Base-by-base conservation (phyloP, 2,329 filamentous ascomycete species). In the Laburnicola sp. region DNA sequence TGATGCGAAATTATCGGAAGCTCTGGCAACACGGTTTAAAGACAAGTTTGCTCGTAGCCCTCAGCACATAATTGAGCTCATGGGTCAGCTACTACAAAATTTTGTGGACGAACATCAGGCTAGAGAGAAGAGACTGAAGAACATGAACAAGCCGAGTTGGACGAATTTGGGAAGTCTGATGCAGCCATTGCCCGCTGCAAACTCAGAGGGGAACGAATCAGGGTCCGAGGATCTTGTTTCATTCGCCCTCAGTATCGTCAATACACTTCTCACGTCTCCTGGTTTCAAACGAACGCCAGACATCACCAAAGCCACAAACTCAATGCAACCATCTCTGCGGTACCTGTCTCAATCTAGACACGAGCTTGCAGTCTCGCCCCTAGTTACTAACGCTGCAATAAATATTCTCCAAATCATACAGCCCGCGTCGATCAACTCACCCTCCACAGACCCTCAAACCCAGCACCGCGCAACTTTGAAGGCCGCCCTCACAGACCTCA, bases 21-120 rank as follows among this genome's bases (percentile, higher is more conserved):
- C 79, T 30, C 79, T 91, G 71, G 83, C 89, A 69, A 80, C 82
- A 23, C 79, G 76, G 39, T 80, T 86, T 39, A 80, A 85, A 1
- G 81, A 86, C 22, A 84, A 82, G 54, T 77, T 91, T 9, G 80
- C 87, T 27, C 80, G 78, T 28, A 81, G 84, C 50, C 86, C 87
- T 2, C 80, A 80, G 37, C 84, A 88, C 58, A 78, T 89, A 5
- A 73, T 91, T 2, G 80, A 84, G 39, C 77, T 91, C 2, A 80
- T 86, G 42, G 76, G 77, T 44, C 80, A 87, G 48, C 78, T 91
- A 0, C 68, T 91, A 1, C 69, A 73, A 3, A 66, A 68, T 28
- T 70, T 64, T 36, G 57, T 68, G 4, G 75, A 76, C 11, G 76
- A 78, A 28, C 69, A 75, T 5, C 71, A 74, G 3, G 70, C 75